A percentile compares a stretch with the other conserved stretches of the same genome.
These are phyloP conservation scores for Ophiocordyceps camponoti-rufipedis DNA, from an alignment of 2,329 filamentous ascomycete species.

Conservation along the genomic window DNA sequence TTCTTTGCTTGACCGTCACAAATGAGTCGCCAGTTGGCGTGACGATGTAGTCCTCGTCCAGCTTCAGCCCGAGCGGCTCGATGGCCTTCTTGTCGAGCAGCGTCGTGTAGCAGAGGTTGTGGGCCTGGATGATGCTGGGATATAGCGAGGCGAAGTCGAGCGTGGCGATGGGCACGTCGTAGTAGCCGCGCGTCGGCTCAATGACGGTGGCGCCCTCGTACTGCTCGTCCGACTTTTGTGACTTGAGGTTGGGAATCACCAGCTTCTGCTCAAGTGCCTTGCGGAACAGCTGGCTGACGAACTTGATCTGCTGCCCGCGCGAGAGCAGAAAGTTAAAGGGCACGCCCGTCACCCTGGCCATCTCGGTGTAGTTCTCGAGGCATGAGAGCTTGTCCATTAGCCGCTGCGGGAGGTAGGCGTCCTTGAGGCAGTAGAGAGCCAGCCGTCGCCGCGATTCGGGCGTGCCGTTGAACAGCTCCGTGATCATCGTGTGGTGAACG, in stretches of 20 bases:
- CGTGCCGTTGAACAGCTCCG: constrained; percentile 91
- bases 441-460: constrained; percentile 79
- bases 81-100: constrained; percentile 55
- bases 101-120: constrained; percentile 96
- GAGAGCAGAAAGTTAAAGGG: constrained; percentile 90
- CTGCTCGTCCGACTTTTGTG: constrained; percentile 60
- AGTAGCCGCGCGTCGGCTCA: constrained; percentile 83
- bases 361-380: constrained; percentile 97
- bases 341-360: constrained; percentile 97
- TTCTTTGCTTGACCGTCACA: constrained; percentile 71
- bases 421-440: constrained; percentile 92
- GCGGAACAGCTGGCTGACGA: constrained; percentile 90
- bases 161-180: constrained; percentile 86
- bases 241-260: constrained; percentile 73
- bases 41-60: constrained; percentile 90
- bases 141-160: constrained; percentile 98
- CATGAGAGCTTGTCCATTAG: constrained; percentile 97
- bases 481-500: constrained; percentile 98
- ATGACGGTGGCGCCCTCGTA: constrained; percentile 98
- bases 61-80: constrained; percentile 57
- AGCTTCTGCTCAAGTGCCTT: constrained; percentile 87
- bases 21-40: constrained; percentile 93
- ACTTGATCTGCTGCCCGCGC: constrained; percentile 91
- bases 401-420: constrained; percentile 85
- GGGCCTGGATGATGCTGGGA: constrained; percentile 95